Base-by-base conservation (phyloP, 164 flowering plant species). In the Vitis amurensis region DNA sequence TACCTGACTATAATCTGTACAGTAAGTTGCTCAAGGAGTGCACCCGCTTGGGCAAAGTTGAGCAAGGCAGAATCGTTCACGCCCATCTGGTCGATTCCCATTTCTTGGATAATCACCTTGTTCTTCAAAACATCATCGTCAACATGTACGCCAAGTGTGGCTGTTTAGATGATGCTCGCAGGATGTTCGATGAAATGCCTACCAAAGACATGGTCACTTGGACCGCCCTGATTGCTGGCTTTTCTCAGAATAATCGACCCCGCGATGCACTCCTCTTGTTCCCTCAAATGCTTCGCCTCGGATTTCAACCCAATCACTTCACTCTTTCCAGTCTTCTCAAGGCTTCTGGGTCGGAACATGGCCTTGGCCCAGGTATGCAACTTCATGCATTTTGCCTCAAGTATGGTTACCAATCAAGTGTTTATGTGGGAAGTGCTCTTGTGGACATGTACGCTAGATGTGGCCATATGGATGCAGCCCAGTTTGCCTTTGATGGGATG, bases 401-500 rank as follows among this genome's bases (percentile, higher is more conserved):
- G 72, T 71, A 56, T 73, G 87, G 90, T 44, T 80, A 62, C 73
- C 82, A 69, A n/a, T 73, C 68, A 13, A 72, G 82, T 77, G 87
- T 87, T 44, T 87, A 74, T 74, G 91, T 87, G 49, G 88, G 83
- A 3, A 87, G 86, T 78, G 74, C 93, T 50, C 80, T 89, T 65
- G 74, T 91, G 57, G 91, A 89, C 61, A 82, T 91, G 89, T 91
- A 91, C 73, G 74, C 87, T 3, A 84, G 89, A 77, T 79, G 74
- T 70, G 87, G 79, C 7, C 55, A 29, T n/a, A 75, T 91, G 81
- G 69, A 72, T 48, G 89, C 82, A 50, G 91, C 90, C 9, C 73
- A 66, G 61, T 52, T 63, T 12, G 70, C 81, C 2, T 91, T 91
- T 76, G 78, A 78, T 66, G 77, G 70, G 60, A 62, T 89, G 72